A percentile compares a stretch with the other conserved stretches of the same genome.
phyloP scores from a whole-genome alignment of 768 basidiomycete species.

The Coprinopsis strossmayeri region DNA sequence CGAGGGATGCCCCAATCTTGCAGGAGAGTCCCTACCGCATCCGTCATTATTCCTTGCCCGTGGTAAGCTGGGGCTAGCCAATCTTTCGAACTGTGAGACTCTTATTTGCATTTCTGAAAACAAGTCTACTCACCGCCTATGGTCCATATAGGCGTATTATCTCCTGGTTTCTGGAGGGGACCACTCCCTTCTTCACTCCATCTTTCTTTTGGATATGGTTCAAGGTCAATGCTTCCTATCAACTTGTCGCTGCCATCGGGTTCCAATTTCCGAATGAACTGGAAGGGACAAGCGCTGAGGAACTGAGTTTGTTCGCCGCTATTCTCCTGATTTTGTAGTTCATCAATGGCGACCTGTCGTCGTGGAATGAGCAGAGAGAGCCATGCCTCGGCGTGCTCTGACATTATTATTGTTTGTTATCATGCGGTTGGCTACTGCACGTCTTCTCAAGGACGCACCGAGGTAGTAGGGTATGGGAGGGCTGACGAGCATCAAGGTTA shows the following conservation, averaged over 20 bases:
- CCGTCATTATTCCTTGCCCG: conserved; percentile 67
- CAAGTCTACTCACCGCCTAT: conserved; percentile 45
- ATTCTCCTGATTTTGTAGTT: conserved; percentile 20
- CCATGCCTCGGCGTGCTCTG: conserved; percentile 31
- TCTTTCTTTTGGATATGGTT: conserved; percentile 20
- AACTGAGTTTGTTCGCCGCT: conserved; percentile 5
- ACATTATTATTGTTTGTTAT: neutral
- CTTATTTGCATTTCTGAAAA: conserved; percentile 1
- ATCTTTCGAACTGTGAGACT: conserved; percentile 30
- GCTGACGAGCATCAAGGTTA: conserved; percentile 38
- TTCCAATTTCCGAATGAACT: conserved; percentile 46
- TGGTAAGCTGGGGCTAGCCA: conserved; percentile 57
- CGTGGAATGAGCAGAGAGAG: conserved; percentile 19
- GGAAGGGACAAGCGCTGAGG: conserved; percentile 42
- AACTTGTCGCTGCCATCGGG: conserved; percentile 47
- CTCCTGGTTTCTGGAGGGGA: conserved; percentile 35
- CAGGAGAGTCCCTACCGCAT: conserved; percentile 49
- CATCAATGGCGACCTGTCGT: conserved; percentile 25
- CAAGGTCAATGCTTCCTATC: conserved; percentile 41
- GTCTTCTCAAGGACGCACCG: conserved; percentile 17
- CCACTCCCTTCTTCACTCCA: conserved; percentile 21
- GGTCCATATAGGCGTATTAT: conserved; percentile 38
- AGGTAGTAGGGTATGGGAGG: conserved; percentile 50
- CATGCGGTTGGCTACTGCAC: neutral
- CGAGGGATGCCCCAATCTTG: conserved; percentile 56